These are phyloP conservation scores for Hygrocybe coccinea DNA, from an alignment of 768 basidiomycete genomes.

Conservation along the genomic window DNA sequence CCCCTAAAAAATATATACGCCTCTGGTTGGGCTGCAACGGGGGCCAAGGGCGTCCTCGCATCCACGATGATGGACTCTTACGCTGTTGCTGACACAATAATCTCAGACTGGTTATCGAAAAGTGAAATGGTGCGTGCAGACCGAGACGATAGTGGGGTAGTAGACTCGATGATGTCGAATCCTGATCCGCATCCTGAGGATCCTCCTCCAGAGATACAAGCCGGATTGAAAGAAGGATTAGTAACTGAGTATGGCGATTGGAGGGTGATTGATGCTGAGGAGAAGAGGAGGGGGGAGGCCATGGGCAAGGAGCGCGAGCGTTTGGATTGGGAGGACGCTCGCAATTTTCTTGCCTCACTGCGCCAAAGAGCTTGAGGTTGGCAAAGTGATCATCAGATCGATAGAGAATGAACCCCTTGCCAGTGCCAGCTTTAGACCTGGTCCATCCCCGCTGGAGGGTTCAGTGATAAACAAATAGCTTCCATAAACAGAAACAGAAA, in stretches of 20 bases:
- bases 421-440: background rate
- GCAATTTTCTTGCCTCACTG: slow-evolving; percentile 19
- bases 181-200: slow-evolving; percentile 37
- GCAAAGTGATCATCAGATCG: too few species aligned
- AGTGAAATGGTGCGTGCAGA: slow-evolving; percentile 3
- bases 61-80: slow-evolving; percentile 93
- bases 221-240: slow-evolving; percentile 34
- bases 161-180: slow-evolving; percentile 30
- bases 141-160: too few species aligned
- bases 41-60: slow-evolving; percentile 88
- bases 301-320: slow-evolving; percentile 72
- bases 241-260: slow-evolving; percentile 70
- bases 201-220: slow-evolving; percentile 45
- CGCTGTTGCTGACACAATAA: slow-evolving; percentile 63
- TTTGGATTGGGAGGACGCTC: slow-evolving; percentile 63
- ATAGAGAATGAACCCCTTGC: background rate
- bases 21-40: slow-evolving; percentile 89
- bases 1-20: slow-evolving; percentile 64
- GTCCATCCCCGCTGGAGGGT: too few species aligned
- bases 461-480: too few species aligned
- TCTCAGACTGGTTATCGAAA: slow-evolving; percentile 46
- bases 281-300: slow-evolving; percentile 52
- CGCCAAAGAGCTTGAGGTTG: background rate
- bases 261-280: slow-evolving; percentile 69
- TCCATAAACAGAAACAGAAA: too few species aligned